Evolutionary conservation across 2,329 filamentous ascomycete genomes (phyloP), one percentile per base, ranked within the genome.

Genomic region (Phymatotrichopsis omnivora): DNA sequence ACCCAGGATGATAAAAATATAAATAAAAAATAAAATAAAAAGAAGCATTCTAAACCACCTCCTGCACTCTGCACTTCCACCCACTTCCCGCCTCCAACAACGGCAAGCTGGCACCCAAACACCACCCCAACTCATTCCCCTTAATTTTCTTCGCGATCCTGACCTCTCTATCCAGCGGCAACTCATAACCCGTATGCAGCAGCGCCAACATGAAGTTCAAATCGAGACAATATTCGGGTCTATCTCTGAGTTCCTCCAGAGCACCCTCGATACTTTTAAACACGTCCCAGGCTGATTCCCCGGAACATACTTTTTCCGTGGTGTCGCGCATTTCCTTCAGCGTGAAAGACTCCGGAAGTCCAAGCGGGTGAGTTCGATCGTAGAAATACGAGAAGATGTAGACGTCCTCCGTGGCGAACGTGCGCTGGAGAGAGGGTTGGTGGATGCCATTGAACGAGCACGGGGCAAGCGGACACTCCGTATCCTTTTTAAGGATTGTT

Each of bases 141-240:
- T 93, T 89, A 62, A 98, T 93, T 74, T 95, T 94, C 82, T 98
- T 98, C 49, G 89, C 91, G 62, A 95, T 93, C 72, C 84, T 89
- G 56, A 98, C 86, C 66, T 98, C 91, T 29, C 93, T 76, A 57
- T 94, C 85, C 58, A 96, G 80, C 3, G 89, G 89, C 85, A 98
- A 95, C 57, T 96, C 91, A 60, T 98, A 98, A 3, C 91, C 91
- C 5, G 85, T 93, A 65, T 96, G 87, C 43, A 96, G 69, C 46
- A 98, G 71, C 20, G 84, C 84, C 58, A 93, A 68, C 85, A 95
- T 95, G 62, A 96, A 98, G 69, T 85, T 98, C 58, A 98, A 69
- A 65, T 98, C 91, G 59, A 98, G 68, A 67, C 91, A 98, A 65
- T 82, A 84, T 66, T 98, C 87, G 2, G 91, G 86, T 47, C 89